Conservation (phyloP, 2,329 filamentous ascomycete species). For the Phoma sp. region DNA sequence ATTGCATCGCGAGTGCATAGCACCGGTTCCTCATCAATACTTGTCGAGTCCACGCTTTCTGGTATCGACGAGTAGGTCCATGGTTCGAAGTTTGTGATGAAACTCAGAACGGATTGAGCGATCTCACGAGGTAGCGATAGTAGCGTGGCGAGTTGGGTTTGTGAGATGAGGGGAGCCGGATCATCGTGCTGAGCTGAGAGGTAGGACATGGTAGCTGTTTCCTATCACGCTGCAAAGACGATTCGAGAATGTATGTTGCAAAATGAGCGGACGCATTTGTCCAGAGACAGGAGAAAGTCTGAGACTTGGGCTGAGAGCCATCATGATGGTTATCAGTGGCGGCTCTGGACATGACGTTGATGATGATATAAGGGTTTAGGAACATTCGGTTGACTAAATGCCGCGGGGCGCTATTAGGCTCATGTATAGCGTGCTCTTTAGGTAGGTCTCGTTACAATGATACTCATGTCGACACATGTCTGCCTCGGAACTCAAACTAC, state of each 20-base stretch:
- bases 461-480: too few species aligned
- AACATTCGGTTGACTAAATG: slow-evolving; percentile 4
- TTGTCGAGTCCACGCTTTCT: neutral
- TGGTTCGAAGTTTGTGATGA: neutral
- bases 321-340: neutral
- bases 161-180: neutral
- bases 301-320: neutral
- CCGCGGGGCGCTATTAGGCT: neutral
- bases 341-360: slow-evolving; percentile 11
- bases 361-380: slow-evolving; percentile 9
- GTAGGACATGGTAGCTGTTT: too few species aligned
- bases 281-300: neutral
- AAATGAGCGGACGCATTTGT: too few species aligned
- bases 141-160: neutral
- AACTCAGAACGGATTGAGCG: neutral
- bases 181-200: neutral
- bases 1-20: neutral
- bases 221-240: too few species aligned
- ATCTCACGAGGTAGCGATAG: slow-evolving; percentile 2
- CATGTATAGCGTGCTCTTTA: neutral
- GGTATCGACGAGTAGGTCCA: neutral
- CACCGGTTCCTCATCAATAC: neutral
- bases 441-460: too few species aligned
- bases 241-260: too few species aligned
- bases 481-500: too few species aligned